These are phyloP conservation scores for Penicillium pancosmium DNA, from an alignment of 495 filamentous ascomycete species.

Conservation along the genomic window DNA sequence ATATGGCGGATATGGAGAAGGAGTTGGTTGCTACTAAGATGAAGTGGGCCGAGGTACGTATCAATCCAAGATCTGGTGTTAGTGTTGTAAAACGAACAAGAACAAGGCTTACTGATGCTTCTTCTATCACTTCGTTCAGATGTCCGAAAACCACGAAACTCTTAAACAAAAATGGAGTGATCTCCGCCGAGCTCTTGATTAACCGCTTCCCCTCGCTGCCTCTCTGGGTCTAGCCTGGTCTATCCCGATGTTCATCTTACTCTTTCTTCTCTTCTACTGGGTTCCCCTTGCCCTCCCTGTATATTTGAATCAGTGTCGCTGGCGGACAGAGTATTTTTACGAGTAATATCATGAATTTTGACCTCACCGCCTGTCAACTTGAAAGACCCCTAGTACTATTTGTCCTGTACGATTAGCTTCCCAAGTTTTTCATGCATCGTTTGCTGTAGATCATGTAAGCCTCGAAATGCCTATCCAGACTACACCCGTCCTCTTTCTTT, in stretches of 20 bases:
- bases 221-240: no score
- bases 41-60: slow-evolving; percentile 83
- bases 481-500: no score
- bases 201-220: slow-evolving; percentile 2
- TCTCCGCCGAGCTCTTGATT: slow-evolving; percentile 68
- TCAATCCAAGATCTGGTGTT: background rate
- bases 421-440: no score
- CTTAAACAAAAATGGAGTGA: slow-evolving; percentile 81
- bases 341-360: no score
- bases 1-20: slow-evolving; percentile 92
- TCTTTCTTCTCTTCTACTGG: slow-evolving; percentile 1
- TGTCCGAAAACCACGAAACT: slow-evolving; percentile 71
- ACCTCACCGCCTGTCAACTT: no score
- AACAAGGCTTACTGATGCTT: background rate
- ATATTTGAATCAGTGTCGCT: slow-evolving; percentile 28
- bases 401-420: no score
- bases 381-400: no score
- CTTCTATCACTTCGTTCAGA: slow-evolving; percentile 14
- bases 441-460: no score
- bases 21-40: slow-evolving; percentile 92
- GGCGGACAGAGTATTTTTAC: background rate
- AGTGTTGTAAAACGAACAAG: background rate
- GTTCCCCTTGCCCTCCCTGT: slow-evolving; percentile 19
- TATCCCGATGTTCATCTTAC: background rate
- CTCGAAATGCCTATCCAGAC: no score